These are phyloP conservation scores for Kwoniella sp. DNA, from an alignment of 768 basidiomycete species.

Conservation along the genomic window DNA sequence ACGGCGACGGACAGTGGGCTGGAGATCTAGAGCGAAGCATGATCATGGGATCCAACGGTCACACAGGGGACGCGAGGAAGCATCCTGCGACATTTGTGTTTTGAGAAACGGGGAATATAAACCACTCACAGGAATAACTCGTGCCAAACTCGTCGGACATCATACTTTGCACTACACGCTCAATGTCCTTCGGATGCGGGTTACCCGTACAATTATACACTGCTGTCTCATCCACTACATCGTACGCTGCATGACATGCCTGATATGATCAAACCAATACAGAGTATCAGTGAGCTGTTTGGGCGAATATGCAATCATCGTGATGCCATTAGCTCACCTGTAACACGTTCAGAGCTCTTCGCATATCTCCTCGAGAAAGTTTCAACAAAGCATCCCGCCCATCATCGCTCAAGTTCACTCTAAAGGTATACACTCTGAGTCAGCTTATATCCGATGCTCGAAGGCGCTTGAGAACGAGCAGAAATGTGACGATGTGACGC, in stretches of 20 bases:
- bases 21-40: too few species aligned
- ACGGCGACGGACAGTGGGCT: too few species aligned
- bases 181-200: constrained; percentile 92
- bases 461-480: too few species aligned
- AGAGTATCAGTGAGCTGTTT: constrained; percentile 3
- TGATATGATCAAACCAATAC: constrained; percentile 16
- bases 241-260: constrained; percentile 97
- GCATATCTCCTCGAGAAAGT: constrained; percentile 95
- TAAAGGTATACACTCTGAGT: constrained; percentile 48
- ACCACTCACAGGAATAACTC: constrained; percentile 62
- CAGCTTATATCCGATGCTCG: constrained; percentile 6
- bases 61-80: too few species aligned
- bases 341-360: constrained; percentile 88
- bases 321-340: constrained; percentile 59
- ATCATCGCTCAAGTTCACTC: constrained; percentile 81
- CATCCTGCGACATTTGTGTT: too few species aligned
- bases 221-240: constrained; percentile 79
- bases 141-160: constrained; percentile 93
- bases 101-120: too few species aligned
- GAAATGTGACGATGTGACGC: too few species aligned
- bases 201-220: constrained; percentile 96
- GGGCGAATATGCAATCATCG: background rate
- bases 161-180: constrained; percentile 91
- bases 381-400: constrained; percentile 87
- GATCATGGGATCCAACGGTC: too few species aligned